A percentile compares a stretch with the other conserved stretches of the same genome.
These are phyloP conservation scores for Cystofilobasidium bisporidii DNA, from an alignment of 768 basidiomycete genomes.

Conservation along the genomic window DNA sequence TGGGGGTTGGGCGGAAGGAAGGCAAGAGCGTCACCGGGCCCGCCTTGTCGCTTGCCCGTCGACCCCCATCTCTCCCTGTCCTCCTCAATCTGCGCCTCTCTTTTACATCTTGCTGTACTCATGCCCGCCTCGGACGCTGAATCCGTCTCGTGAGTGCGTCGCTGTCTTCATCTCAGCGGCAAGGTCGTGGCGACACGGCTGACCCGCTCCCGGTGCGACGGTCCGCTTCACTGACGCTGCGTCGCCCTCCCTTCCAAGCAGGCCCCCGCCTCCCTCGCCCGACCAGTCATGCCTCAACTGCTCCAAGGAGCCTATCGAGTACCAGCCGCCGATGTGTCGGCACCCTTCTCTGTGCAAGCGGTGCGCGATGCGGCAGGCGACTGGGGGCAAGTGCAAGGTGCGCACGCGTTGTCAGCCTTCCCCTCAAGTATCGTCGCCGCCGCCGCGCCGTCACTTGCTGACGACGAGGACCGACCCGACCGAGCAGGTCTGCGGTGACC, in stretches of 20 bases:
- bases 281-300: neutral
- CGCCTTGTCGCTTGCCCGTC: neutral
- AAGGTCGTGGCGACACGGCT: too few species aligned
- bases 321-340: neutral
- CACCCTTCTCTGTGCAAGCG: neutral
- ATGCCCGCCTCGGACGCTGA: too few species aligned
- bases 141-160: too few species aligned
- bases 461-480: neutral
- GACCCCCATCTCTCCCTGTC: neutral
- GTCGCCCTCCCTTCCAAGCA: too few species aligned
- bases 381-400: constrained; percentile 1
- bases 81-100: neutral
- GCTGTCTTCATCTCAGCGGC: too few species aligned
- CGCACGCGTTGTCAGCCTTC: too few species aligned
- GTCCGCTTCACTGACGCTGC: too few species aligned
- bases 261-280: neutral
- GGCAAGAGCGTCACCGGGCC: neutral
- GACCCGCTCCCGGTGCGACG: too few species aligned
- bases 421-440: too few species aligned
- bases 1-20: neutral
- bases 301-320: neutral
- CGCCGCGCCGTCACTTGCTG: neutral
- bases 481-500: neutral
- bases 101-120: too few species aligned
- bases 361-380: constrained; percentile 6